phyloP scores from a whole-genome alignment of 495 filamentous ascomycete species.

The Lepraria neglecta region DNA sequence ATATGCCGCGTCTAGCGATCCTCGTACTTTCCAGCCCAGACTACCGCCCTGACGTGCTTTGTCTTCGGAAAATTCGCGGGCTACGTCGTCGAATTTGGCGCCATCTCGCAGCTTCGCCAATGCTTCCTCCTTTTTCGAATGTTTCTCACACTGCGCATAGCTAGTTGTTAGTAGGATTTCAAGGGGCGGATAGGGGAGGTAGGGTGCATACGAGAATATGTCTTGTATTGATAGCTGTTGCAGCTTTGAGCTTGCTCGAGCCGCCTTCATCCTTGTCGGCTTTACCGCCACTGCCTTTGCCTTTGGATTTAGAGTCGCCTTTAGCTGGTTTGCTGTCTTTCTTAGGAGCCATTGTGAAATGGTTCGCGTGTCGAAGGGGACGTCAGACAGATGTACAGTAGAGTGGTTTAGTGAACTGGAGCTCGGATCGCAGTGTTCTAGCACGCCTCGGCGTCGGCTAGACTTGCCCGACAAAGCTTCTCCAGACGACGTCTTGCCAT shows the following conservation, averaged over 20 bases:
- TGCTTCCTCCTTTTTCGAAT: slow-evolving; percentile 82
- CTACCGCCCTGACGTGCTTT: slow-evolving; percentile 79
- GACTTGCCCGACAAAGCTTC: too few relatives aligned
- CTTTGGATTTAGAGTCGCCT: slow-evolving; percentile 45
- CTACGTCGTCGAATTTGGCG: slow-evolving; percentile 83
- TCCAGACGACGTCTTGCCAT: too few relatives aligned
- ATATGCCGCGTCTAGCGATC: slow-evolving; percentile 65
- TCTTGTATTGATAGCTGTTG: slow-evolving; percentile 73
- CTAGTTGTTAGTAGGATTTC: background rate
- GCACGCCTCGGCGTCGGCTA: too few relatives aligned
- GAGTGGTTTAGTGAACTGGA: too few relatives aligned
- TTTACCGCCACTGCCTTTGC: slow-evolving; percentile 44
- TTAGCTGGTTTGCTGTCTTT: slow-evolving; percentile 43
- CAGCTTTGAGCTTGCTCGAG: slow-evolving; percentile 55
- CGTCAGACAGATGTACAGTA: too few relatives aligned
- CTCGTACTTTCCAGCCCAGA: slow-evolving; percentile 77
- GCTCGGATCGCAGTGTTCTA: too few relatives aligned
- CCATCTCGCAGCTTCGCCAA: slow-evolving; percentile 69
- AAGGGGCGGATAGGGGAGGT: background rate
- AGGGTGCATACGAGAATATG: slow-evolving; percentile 58
- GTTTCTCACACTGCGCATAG: slow-evolving; percentile 74
- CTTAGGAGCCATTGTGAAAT: slow-evolving; percentile 45
- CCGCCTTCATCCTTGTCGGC: slow-evolving; percentile 32
- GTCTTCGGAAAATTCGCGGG: slow-evolving; percentile 78
- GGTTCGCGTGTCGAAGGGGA: too few relatives aligned